phyloP scores from a whole-genome alignment of 2,329 filamentous ascomycete species.

The Coniochaeta sp. region DNA sequence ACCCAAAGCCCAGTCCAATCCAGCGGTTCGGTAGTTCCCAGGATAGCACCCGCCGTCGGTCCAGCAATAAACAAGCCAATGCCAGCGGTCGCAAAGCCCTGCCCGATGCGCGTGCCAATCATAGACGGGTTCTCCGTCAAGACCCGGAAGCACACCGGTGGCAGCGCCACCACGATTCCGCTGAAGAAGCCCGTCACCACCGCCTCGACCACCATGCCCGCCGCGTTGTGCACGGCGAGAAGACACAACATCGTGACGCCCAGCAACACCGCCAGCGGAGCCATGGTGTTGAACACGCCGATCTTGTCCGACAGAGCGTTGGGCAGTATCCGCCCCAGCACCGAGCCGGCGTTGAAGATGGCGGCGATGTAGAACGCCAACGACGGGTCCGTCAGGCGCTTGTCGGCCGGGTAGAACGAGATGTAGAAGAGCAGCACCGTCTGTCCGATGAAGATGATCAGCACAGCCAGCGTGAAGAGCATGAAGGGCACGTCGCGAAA shows the following conservation, averaged over 20 bases:
- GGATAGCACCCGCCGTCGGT: slow-evolving; percentile 8
- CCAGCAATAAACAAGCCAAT: slow-evolving; percentile 25
- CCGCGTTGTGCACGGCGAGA: slow-evolving; percentile 24
- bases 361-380: slow-evolving; percentile 33
- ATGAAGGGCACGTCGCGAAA: slow-evolving; percentile 31
- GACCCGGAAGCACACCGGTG: slow-evolving; percentile 28
- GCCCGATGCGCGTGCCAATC: slow-evolving; percentile 34
- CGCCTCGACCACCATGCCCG: slow-evolving; percentile 24
- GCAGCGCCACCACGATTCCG: slow-evolving; percentile 34
- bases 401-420: slow-evolving; percentile 25
- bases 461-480: slow-evolving; percentile 21
- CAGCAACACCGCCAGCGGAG: slow-evolving; percentile 20
- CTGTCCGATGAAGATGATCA: slow-evolving; percentile 32
- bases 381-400: slow-evolving; percentile 19
- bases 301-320: slow-evolving; percentile 28
- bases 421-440: slow-evolving; percentile 32
- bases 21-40: not conserved
- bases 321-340: slow-evolving; percentile 31
- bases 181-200: slow-evolving; percentile 33
- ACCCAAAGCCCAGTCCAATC: no score
- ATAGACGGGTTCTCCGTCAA: slow-evolving; percentile 31
- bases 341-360: slow-evolving; percentile 31
- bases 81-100: slow-evolving; percentile 24
- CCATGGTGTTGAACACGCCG: slow-evolving; percentile 28
- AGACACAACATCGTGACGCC: slow-evolving; percentile 27